These are phyloP conservation scores for Coniferiporia weirii DNA, from an alignment of 1,284 basidiomycete species.

Conservation along the genomic window DNA sequence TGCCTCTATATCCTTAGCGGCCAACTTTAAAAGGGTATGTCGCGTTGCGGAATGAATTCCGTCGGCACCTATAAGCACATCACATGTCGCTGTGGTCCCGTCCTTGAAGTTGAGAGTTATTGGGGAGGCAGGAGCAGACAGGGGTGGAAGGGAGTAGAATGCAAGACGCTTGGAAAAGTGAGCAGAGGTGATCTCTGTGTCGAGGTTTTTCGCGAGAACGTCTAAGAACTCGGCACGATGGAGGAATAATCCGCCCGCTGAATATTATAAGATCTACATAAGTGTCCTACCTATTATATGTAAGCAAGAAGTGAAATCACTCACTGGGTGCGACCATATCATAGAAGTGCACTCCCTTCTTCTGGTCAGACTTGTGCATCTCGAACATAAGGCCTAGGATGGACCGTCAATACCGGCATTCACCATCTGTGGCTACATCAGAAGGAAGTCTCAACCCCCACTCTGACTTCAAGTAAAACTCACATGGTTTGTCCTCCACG, in stretches of 20 bases:
- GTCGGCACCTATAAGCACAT: conserved; percentile 48
- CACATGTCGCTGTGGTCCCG: conserved; percentile 36
- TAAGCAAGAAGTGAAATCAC: conserved; percentile 1
- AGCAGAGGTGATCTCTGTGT: conserved; percentile 27
- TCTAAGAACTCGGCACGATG: conserved; percentile 40
- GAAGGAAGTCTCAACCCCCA: too few species aligned
- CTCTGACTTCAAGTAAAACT: background rate
- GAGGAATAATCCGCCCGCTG: conserved; percentile 36
- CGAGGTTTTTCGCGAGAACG: conserved; percentile 32
- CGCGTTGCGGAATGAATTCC: conserved; percentile 33
- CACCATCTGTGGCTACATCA: too few species aligned
- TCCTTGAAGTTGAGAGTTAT: conserved; percentile 40
- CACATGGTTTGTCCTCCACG: conserved; percentile 5
- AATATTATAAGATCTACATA: background rate
- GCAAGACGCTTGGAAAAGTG: conserved; percentile 36
- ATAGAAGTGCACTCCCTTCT: conserved; percentile 27
- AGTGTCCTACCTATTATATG: background rate
- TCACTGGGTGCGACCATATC: conserved; percentile 29
- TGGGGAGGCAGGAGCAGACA: conserved; percentile 14
- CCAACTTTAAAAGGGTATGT: background rate
- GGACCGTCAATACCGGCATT: too few species aligned
- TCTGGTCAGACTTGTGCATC: conserved; percentile 32
- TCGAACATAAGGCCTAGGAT: conserved; percentile 27
- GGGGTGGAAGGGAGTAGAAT: conserved; percentile 30
- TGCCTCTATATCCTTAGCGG: conserved; percentile 5